A percentile compares a stretch with the other conserved stretches of the same genome.
These are phyloP conservation scores for Tricholomella constricta DNA, from an alignment of 768 basidiomycete species.

Conservation along the genomic window DNA sequence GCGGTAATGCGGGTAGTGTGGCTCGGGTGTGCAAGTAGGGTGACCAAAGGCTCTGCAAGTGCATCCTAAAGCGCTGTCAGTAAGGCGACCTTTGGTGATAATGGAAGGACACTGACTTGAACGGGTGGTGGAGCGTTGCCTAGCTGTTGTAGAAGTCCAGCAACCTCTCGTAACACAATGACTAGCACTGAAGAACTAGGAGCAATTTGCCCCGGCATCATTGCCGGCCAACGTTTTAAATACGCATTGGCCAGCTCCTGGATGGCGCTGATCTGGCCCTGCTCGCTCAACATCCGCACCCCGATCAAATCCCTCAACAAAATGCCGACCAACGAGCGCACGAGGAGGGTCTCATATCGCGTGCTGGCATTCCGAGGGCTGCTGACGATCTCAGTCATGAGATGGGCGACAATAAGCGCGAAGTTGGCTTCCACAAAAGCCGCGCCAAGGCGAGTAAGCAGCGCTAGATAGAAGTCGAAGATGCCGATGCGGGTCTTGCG, in stretches of 20 bases:
- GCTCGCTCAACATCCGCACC: slow-evolving; percentile 86
- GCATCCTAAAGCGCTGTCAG: slow-evolving; percentile 58
- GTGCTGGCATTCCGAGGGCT: slow-evolving; percentile 53
- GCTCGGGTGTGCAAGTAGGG: slow-evolving; percentile 83
- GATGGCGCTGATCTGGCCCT: slow-evolving; percentile 90
- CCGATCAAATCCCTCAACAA: slow-evolving; percentile 86
- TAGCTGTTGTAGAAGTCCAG: slow-evolving; percentile 82
- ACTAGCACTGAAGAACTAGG: slow-evolving; percentile 70
- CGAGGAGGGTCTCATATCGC: slow-evolving; percentile 74
- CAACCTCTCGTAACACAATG: slow-evolving; percentile 79
- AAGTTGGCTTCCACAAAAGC: slow-evolving; percentile 85
- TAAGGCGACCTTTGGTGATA: not conserved
- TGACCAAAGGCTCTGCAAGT: slow-evolving; percentile 80
- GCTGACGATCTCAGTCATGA: slow-evolving; percentile 77
- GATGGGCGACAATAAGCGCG: slow-evolving; percentile 71
- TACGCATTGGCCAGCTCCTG: slow-evolving; percentile 82
- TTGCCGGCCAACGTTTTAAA: slow-evolving; percentile 89
- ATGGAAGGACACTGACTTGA: slow-evolving; percentile 49
- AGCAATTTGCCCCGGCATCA: slow-evolving; percentile 82
- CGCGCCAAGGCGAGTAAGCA: slow-evolving; percentile 75
- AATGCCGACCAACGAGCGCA: slow-evolving; percentile 73
- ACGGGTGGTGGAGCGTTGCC: slow-evolving; percentile 92
- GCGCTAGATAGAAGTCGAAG: slow-evolving; percentile 83
- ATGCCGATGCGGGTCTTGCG: slow-evolving; percentile 81
- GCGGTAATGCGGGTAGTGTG: slow-evolving; percentile 86